Base-by-base conservation (phyloP, 352 stramenopile species). In the Phytophthora vignae region DNA sequence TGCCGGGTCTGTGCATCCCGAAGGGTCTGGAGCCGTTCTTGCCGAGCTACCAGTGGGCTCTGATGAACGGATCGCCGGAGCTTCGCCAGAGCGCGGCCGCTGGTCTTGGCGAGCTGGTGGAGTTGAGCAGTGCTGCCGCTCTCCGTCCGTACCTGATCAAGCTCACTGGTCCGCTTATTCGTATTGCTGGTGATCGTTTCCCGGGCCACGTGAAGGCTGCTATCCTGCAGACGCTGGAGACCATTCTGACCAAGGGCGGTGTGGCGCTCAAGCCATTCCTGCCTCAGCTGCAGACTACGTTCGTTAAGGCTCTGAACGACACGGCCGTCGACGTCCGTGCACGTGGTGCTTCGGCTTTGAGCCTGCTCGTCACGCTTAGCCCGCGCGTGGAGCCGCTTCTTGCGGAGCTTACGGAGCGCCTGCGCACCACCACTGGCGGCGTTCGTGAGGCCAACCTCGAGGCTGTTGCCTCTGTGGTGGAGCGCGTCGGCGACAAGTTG, bases 171-270 rank as follows among this genome's bases (percentile, higher is more conserved):
- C 91, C 93, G 48, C 91, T 99, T 38, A 99, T 99, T 83, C 97
- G 98, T 83, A 99, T 99, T 78, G 97, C 99, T 56, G 98, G 98
- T 61, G 98, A 99, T 72, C 88, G 97, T n/a, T 99, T 99, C 85
- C 91, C 97, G 17, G 88, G 94, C 27, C 93, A 97, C 61, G 97
- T 99, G 42, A 99, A 99, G 86, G 94, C 97, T 69, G 97, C 98
- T 11, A 99, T 99, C 70, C 79, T 99, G 59, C 87, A 99, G 71
- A 99, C 96, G 42, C 81, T 99, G 38, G 94, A 97, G 68, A 92
- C 99, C 19, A 94, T 99, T 64, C 71, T 99, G 36, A 84, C 82
- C 36, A 99, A 99, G 83, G 98, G 97, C 60, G 98, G 98, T 36
- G 90, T 97, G 17, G 94, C 94, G 27, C 87, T 99, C 15, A 98